Base-by-base conservation (phyloP, 78 protist genomes). In the Dictyostelium brefeldianum region DNA sequence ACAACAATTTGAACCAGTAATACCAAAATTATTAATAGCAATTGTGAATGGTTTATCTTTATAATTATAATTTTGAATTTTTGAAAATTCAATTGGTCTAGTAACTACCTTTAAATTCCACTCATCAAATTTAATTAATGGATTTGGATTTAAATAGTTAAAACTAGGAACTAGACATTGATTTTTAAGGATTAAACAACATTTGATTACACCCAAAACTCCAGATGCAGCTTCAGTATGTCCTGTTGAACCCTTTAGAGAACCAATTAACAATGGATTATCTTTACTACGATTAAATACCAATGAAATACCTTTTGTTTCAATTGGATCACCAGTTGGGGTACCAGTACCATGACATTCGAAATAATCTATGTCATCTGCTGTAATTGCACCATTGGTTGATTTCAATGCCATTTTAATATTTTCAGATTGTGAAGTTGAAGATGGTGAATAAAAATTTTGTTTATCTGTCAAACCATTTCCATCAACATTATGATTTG, bases 401-500 rank as follows among this genome's bases (percentile, higher is more conserved):
- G 69, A 59, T 59, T 59, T 5, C 36, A 82, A 29, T 5, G 89
- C 89, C 2, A 31, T 50, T 51, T 82, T 54, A 11, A 82, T 73
- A 69, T 82, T 82, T 36, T 65, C 78, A 9, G 65, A 75, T 82
- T 82, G 89, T 2, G 89, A 22, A 3, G n/a, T 27, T 22, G 59
- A 27, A 10, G 89, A 82, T n/a, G 89, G 89, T 48, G 78, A 6
- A 25, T 50, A 50, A 2, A 69, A 50, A 53, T 71, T 70, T 17
- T 47, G 36, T 59, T 82, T 82, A 51, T 82, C 47, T 11, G 27
- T 22, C 8, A 8, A 9, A 22, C 69, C 69, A 59, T 59, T 54
- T 11, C 98, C 98, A 80, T 96, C 96, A 10, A 67, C 91, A 57
- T 89, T 96, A 4, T 27, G 11, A 41, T 57, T 78, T 7, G 81